These are phyloP conservation scores for Friedmanniomyces simplex DNA, from an alignment of 495 filamentous ascomycete species.

Conservation along the genomic window DNA sequence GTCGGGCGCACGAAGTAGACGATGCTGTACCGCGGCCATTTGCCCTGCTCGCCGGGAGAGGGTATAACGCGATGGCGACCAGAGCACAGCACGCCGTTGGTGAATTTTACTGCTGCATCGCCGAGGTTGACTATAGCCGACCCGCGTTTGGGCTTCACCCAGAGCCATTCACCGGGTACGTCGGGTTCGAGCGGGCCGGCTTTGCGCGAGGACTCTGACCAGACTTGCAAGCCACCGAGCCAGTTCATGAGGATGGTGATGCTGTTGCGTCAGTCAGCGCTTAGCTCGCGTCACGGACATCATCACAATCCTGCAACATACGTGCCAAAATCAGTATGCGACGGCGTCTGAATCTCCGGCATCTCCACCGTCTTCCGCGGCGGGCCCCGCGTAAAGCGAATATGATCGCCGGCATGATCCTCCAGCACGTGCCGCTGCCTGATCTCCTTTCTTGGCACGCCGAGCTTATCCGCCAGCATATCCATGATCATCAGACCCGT, in stretches of 20 bases:
- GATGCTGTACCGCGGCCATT: constrained; percentile 24
- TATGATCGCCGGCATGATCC: constrained; percentile 21
- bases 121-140: constrained; percentile 35
- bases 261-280: neutral
- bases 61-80: constrained; percentile 32
- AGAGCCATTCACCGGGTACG: constrained; percentile 28
- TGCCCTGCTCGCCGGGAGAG: constrained; percentile 32
- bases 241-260: constrained; percentile 26
- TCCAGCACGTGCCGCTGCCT: constrained; percentile 11
- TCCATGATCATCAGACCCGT: constrained; percentile 18
- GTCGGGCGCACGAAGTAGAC: constrained; percentile 30
- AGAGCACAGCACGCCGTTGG: constrained; percentile 30
- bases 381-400: constrained; percentile 21
- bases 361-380: constrained; percentile 16
- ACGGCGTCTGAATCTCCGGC: constrained; percentile 23
- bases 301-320: too few relatives aligned
- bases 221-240: constrained; percentile 30
- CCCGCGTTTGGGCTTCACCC: constrained; percentile 28
- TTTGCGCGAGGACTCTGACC: constrained; percentile 16
- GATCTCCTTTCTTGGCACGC: constrained; percentile 13
- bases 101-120: constrained; percentile 35
- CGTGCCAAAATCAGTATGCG: constrained; percentile 24
- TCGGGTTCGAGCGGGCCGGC: constrained; percentile 19
- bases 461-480: constrained; percentile 17
- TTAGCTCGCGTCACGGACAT: too few relatives aligned